Base-by-base conservation (phyloP, 2,329 filamentous ascomycete species). In the Trichoderma sp. region DNA sequence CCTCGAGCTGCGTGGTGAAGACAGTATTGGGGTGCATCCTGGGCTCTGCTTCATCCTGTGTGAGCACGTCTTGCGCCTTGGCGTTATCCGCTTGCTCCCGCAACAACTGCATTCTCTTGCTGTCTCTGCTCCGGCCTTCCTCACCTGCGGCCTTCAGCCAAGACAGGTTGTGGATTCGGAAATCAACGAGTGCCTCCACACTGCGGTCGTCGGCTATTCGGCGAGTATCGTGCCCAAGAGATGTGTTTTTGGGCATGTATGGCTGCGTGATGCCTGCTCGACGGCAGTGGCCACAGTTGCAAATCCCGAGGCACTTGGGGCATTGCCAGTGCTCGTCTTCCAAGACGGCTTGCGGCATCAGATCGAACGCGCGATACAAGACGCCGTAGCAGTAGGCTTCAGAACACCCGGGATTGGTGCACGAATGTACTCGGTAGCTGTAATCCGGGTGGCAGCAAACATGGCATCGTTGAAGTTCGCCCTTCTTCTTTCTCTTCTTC, bases 311-410 rank as follows among this genome's bases (percentile, higher is more conserved):
- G 74, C 95, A 99, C 72, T 89, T 92, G 0, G 95, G 95, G 69
- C 95, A 99, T 72, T 90, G 85, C 94, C 95, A 99, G 55, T 88
- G 82, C 68, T 88, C 85, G 68, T 91, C 84, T 73, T 96, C 88
- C 84, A 97, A 89, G 0, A 93, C 86, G 21, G 87, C 82, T 71
- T 94, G 87, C 0, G 95, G 95, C 85, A 92, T 90, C 74, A 93
- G 86, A 74, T 98, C 94, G 72, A 97, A 97, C 0, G 92, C 93
- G 63, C 95, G 85, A 78, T 93, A 98, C 1, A 99, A 82, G 17
- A 90, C 90, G n/a, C 94, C 94, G 73, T 96, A 99, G 75, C 95
- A 98, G 74, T 96, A 99, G 0, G 86, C 87, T 63, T 90, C 82
- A 14, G 84, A 82, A 72, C 95, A 98, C 9, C 83, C 85, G 3